phyloP scores from a whole-genome alignment of 148 eudicot genomes.

The Beta vulgaris region DNA sequence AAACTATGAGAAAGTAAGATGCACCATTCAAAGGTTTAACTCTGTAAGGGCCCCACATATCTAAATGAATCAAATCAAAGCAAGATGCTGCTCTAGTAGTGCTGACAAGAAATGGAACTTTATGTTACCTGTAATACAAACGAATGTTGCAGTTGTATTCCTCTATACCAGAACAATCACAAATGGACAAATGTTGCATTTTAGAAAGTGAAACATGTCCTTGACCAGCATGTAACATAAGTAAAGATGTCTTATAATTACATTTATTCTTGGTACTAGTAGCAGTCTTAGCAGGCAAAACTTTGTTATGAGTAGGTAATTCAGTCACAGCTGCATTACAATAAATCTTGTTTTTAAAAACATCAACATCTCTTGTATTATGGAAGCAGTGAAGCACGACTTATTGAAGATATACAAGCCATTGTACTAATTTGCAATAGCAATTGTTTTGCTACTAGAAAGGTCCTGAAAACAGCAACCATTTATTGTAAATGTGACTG shows the following conservation, averaged over 20 bases:
- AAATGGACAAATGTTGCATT: not conserved
- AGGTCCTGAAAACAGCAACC: not conserved
- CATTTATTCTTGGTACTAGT: too few species aligned
- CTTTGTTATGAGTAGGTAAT: too few species aligned
- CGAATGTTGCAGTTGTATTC: not conserved
- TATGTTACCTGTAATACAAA: not conserved
- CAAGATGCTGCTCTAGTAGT: not conserved
- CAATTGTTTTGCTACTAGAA: not conserved
- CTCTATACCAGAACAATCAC: not conserved
- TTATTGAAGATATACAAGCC: not conserved
- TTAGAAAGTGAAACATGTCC: not conserved
- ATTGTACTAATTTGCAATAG: not conserved
- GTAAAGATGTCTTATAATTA: not conserved
- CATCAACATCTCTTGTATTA: not conserved
- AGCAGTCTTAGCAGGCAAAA: not conserved
- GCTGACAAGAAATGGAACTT: not conserved
- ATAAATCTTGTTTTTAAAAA: too few species aligned
- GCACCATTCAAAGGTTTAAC: not conserved
- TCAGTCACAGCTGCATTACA: too few species aligned
- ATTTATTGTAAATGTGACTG: not conserved
- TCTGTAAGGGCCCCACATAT: slow-evolving; percentile 1
- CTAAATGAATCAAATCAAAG: not conserved
- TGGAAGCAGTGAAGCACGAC: not conserved
- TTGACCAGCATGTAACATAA: not conserved
- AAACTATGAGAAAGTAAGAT: not conserved